Conservation (phyloP, 495 filamentous ascomycete genomes). For the Penicillium pulvis region DNA sequence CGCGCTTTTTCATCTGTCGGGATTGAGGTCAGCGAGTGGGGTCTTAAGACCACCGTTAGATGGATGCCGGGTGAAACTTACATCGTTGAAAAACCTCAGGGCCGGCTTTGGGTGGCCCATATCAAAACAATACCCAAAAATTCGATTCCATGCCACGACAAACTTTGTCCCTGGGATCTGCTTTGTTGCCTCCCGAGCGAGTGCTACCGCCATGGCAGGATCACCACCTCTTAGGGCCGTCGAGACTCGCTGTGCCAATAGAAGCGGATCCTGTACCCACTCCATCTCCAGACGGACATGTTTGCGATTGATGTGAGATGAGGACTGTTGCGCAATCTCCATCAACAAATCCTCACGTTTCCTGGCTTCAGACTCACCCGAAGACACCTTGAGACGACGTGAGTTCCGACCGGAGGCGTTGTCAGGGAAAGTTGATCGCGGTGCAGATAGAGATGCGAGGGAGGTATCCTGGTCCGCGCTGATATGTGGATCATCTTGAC, state of each 20-base stretch:
- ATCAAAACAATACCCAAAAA: slow-evolving; percentile 71
- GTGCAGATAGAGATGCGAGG: slow-evolving; percentile 1
- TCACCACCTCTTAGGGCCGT: slow-evolving; percentile 55
- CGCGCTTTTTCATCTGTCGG: slow-evolving; percentile 89
- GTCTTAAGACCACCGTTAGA: not conserved
- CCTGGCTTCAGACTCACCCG: not conserved
- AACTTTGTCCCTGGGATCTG: slow-evolving; percentile 48
- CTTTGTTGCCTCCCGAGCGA: slow-evolving; percentile 67
- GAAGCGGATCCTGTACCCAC: slow-evolving; percentile 65
- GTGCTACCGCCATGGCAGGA: slow-evolving; percentile 60
- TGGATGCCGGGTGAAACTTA: slow-evolving; percentile 32
- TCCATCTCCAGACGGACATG: slow-evolving; percentile 50
- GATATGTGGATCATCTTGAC: not conserved
- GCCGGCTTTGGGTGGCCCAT: slow-evolving; percentile 59
- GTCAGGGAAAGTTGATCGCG: not conserved
- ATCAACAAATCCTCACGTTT: slow-evolving; percentile 2
- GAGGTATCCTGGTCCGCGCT: not conserved
- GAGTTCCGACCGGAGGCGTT: not conserved
- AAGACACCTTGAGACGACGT: not conserved
- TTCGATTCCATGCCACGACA: slow-evolving; percentile 81
- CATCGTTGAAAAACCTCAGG: slow-evolving; percentile 83
- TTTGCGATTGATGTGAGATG: not conserved
- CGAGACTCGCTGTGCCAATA: slow-evolving; percentile 64
- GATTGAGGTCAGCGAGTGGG: slow-evolving; percentile 4
- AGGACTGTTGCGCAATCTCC: not conserved